Conservation (phyloP, 2,329 filamentous ascomycete species). For the Diplodia seriata region DNA sequence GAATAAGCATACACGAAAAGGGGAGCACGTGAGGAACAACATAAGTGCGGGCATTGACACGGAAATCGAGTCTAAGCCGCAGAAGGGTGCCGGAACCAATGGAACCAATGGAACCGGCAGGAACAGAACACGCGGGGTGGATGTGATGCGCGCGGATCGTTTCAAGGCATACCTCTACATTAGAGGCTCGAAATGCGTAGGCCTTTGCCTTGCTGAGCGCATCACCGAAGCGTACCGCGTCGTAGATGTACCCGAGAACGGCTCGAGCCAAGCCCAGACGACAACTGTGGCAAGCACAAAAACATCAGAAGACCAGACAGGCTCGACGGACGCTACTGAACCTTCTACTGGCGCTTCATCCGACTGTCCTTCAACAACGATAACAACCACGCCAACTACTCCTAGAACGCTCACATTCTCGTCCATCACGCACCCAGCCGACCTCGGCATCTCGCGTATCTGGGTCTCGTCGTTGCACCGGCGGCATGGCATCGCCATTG, state of each 20-base stretch:
- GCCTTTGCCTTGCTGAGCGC: constrained; percentile 66
- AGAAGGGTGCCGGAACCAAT: background rate
- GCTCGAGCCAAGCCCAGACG: constrained; percentile 35
- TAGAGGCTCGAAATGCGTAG: constrained; percentile 66
- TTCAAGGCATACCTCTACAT: constrained; percentile 70
- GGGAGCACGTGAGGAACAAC: background rate
- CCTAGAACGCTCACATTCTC: constrained; percentile 49
- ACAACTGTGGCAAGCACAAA: constrained; percentile 35
- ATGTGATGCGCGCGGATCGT: constrained; percentile 48
- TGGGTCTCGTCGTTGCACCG: constrained; percentile 67
- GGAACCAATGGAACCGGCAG: background rate
- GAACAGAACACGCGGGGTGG: constrained; percentile 18
- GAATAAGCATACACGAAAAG: background rate
- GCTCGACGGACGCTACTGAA: constrained; percentile 37
- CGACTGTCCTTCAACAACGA: background rate
- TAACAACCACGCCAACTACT: background rate
- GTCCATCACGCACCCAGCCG: constrained; percentile 53
- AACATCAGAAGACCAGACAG: constrained; percentile 30
- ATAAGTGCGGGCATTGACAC: no score
- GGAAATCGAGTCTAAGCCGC: background rate
- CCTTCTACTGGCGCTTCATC: background rate
- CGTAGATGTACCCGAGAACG: constrained; percentile 39
- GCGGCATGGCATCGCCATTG: constrained; percentile 63
- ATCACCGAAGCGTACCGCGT: constrained; percentile 65
- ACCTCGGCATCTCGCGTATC: constrained; percentile 69